Evolutionary conservation across 805 yeast genomes (phyloP).

Genomic region (Ogataea naganishii): DNA sequence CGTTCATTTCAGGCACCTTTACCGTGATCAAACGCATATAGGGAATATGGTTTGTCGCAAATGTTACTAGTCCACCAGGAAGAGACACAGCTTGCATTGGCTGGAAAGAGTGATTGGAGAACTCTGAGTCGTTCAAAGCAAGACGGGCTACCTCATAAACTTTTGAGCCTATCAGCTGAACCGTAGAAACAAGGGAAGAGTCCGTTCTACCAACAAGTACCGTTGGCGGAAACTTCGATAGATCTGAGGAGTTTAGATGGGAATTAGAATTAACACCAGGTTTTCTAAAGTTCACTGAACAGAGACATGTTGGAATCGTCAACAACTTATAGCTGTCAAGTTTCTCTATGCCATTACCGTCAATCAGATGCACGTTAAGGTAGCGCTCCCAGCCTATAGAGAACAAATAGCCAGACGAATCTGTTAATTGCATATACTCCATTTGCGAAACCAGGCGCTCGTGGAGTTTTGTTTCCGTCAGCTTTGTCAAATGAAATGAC

Average conservation of each 20-base stretch:
- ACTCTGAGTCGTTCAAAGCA: slow-evolving; percentile 68
- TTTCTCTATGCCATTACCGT: slow-evolving; percentile 8
- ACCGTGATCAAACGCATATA: slow-evolving; percentile 60
- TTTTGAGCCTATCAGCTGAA: slow-evolving; percentile 14
- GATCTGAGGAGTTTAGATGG: slow-evolving; percentile 10
- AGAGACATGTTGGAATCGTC: slow-evolving; percentile 48
- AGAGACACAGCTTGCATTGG: slow-evolving; percentile 36
- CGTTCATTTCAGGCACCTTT: slow-evolving; percentile 24
- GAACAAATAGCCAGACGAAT: slow-evolving; percentile 27
- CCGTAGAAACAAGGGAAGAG: slow-evolving; percentile 46
- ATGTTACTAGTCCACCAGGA: slow-evolving; percentile 31
- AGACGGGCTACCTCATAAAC: slow-evolving; percentile 33
- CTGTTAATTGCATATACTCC: slow-evolving; percentile 8
- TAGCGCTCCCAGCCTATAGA: slow-evolving; percentile 55
- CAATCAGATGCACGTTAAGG: slow-evolving; percentile 28
- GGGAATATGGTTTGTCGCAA: slow-evolving; percentile 75
- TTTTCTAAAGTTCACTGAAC: too few species aligned
- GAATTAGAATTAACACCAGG: too few species aligned
- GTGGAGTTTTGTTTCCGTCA: slow-evolving; percentile 16
- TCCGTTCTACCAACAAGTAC: slow-evolving; percentile 53
- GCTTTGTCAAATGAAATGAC: slow-evolving; percentile 3
- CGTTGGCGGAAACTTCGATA: slow-evolving; percentile 20
- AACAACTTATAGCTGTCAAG: slow-evolving; percentile 26
- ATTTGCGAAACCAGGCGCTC: slow-evolving; percentile 19
- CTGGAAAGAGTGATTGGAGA: slow-evolving; percentile 53